These are phyloP conservation scores for Moelleriella libera DNA, from an alignment of 2,329 filamentous ascomycete genomes.

Conservation along the genomic window DNA sequence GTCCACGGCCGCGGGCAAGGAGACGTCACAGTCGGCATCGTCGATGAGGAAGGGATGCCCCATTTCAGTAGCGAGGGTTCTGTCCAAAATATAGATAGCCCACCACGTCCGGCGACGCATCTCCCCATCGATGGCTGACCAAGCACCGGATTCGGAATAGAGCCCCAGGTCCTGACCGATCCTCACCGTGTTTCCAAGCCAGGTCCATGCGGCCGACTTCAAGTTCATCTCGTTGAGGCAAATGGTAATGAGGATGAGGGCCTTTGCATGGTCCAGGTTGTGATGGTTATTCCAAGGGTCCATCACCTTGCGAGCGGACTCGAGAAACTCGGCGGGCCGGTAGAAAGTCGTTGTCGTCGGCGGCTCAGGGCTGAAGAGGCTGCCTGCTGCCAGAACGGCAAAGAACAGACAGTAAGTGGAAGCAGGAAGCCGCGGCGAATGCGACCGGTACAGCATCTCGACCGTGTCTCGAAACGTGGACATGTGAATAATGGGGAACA, in stretches of 20 bases:
- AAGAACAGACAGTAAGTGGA: constrained; percentile 74
- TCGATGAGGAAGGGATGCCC: constrained; percentile 71
- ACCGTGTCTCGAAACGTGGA: constrained; percentile 65
- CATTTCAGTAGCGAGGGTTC: constrained; percentile 65
- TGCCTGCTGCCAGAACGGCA: constrained; percentile 68
- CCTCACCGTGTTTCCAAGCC: constrained; percentile 67
- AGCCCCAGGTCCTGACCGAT: constrained; percentile 75
- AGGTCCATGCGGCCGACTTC: constrained; percentile 73
- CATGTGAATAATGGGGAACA: constrained; percentile 81
- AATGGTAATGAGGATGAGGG: constrained; percentile 59
- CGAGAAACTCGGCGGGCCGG: constrained; percentile 50
- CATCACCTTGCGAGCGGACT: constrained; percentile 53
- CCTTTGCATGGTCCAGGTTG: constrained; percentile 60
- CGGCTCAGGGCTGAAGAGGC: constrained; percentile 49
- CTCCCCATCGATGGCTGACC: constrained; percentile 65
- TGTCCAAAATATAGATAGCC: constrained; percentile 82
- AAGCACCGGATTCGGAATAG: constrained; percentile 59
- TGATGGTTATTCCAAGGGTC: constrained; percentile 75
- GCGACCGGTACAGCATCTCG: constrained; percentile 61
- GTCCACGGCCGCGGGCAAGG: constrained; percentile 65
- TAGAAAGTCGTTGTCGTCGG: constrained; percentile 38
- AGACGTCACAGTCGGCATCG: constrained; percentile 77
- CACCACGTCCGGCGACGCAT: constrained; percentile 87
- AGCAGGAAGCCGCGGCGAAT: constrained; percentile 40
- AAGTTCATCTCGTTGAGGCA: constrained; percentile 78